These are phyloP conservation scores for Suhomyces pyralidae DNA, from an alignment of 805 yeast species.

Conservation along the genomic window DNA sequence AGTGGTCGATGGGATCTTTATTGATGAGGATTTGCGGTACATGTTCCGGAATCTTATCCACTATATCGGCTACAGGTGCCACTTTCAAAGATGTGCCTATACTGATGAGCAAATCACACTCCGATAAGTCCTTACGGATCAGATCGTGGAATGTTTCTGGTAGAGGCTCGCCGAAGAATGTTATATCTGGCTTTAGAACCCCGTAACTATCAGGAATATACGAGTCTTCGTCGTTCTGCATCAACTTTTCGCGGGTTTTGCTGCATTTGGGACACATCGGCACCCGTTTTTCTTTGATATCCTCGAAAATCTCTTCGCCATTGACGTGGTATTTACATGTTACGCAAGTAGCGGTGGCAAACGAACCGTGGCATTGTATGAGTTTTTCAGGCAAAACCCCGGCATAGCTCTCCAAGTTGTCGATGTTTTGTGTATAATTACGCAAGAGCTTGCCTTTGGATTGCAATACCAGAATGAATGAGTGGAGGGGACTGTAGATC, in stretches of 20 bases:
- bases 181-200: slow-evolving; percentile 88
- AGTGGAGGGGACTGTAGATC: slow-evolving; percentile 54
- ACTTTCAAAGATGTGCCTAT: slow-evolving; percentile 91
- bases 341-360: slow-evolving; percentile 81
- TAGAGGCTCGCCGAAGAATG: slow-evolving; percentile 84
- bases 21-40: slow-evolving; percentile 82
- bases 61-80: slow-evolving; percentile 87
- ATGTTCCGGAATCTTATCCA: slow-evolving; percentile 64
- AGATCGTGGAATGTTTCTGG: slow-evolving; percentile 66
- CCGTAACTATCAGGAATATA: slow-evolving; percentile 56
- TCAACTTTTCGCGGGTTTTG: slow-evolving; percentile 12
- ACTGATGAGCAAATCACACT: slow-evolving; percentile 77
- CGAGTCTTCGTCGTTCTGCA: slow-evolving; percentile 23
- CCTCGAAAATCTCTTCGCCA: slow-evolving; percentile 62
- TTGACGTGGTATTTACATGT: slow-evolving; percentile 66
- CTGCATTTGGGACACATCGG: slow-evolving; percentile 72
- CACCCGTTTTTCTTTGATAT: slow-evolving; percentile 55
- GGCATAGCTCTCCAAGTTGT: slow-evolving; percentile 48
- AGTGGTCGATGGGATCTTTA: slow-evolving; percentile 69
- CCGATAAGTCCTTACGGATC: slow-evolving; percentile 54
- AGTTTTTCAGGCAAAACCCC: slow-evolving; percentile 51
- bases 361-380: slow-evolving; percentile 85
- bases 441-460: slow-evolving; percentile 36
- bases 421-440: slow-evolving; percentile 46
- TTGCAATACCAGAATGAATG: slow-evolving; percentile 58